A percentile compares a stretch with the other conserved stretches of the same genome.
phyloP scores from a whole-genome alignment of 1,139 yeast genomes.

The Casaregolazyma suthepensis region DNA sequence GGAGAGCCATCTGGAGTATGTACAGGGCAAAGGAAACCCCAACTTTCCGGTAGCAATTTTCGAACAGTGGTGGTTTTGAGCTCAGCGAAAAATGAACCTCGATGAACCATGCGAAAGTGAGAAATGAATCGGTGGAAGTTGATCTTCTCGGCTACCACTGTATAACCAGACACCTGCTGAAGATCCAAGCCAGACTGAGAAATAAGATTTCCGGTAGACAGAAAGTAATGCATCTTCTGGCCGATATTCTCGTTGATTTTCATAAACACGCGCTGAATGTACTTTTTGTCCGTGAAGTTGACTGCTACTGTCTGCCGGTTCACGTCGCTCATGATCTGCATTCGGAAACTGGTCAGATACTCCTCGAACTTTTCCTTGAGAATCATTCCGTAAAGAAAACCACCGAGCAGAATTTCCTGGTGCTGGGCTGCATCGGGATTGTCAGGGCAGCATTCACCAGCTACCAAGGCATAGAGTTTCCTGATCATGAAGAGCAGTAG shows the following conservation, averaged over 20 bases:
- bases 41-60: constrained; percentile 91
- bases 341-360: constrained; percentile 64
- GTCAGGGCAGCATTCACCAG: constrained; percentile 95
- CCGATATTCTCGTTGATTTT: constrained; percentile 93
- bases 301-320: constrained; percentile 69
- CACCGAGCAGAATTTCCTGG: constrained; percentile 94
- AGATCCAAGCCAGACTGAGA: constrained; percentile 96
- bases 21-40: constrained; percentile 99
- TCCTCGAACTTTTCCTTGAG: constrained; percentile 95
- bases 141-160: constrained; percentile 97
- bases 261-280: constrained; percentile 70
- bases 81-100: constrained; percentile 99
- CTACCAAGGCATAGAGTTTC: constrained; percentile 88
- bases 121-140: constrained; percentile 94
- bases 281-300: constrained; percentile 76
- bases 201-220: constrained; percentile 94
- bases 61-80: constrained; percentile 96
- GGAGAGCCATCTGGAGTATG: constrained; percentile 99
- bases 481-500: constrained; percentile 90
- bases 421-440: constrained; percentile 99
- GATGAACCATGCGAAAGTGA: constrained; percentile 98
- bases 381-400: constrained; percentile 95
- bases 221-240: constrained; percentile 84
- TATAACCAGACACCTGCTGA: constrained; percentile 97
- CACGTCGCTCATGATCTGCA: constrained; percentile 74